These are phyloP conservation scores for Sarocladium strictum DNA, from an alignment of 2,329 filamentous ascomycete genomes.

Conservation along the genomic window DNA sequence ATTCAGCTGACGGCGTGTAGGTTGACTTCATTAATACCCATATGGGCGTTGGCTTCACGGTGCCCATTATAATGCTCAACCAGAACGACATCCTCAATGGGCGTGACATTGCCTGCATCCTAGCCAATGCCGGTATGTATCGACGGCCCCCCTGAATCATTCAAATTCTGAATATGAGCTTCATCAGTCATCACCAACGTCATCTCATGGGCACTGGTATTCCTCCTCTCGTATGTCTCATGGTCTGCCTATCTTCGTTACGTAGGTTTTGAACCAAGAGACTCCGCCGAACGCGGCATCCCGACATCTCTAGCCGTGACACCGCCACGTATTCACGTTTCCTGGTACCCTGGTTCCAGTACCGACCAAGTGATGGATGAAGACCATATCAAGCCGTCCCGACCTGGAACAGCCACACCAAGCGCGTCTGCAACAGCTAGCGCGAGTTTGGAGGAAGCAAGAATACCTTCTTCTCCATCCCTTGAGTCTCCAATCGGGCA, in stretches of 20 bases:
- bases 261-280: not conserved
- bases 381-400: not conserved
- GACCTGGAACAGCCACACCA: not conserved
- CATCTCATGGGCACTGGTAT: conserved; percentile 28
- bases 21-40: conserved; percentile 45
- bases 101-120: conserved; percentile 33
- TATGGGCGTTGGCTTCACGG: conserved; percentile 44
- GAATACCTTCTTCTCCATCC: not conserved
- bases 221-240: conserved; percentile 16
- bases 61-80: conserved; percentile 42
- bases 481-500: not conserved
- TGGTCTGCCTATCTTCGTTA: not conserved
- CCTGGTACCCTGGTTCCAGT: conserved; percentile 18
- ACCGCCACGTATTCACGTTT: conserved; percentile 13
- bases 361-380: conserved; percentile 11
- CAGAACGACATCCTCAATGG: conserved; percentile 24
- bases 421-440: not conserved
- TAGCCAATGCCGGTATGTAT: conserved; percentile 37
- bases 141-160: not conserved
- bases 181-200: conserved; percentile 27
- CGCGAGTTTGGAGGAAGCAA: not conserved
- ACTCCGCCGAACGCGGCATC: conserved; percentile 9
- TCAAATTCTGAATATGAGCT: conserved; percentile 11
- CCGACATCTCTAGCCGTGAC: conserved; percentile 3
- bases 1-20: conserved; percentile 20